Evolutionary conservation across 257 asterid genomes (phyloP).

Genomic region (Scutellaria galericulata): DNA sequence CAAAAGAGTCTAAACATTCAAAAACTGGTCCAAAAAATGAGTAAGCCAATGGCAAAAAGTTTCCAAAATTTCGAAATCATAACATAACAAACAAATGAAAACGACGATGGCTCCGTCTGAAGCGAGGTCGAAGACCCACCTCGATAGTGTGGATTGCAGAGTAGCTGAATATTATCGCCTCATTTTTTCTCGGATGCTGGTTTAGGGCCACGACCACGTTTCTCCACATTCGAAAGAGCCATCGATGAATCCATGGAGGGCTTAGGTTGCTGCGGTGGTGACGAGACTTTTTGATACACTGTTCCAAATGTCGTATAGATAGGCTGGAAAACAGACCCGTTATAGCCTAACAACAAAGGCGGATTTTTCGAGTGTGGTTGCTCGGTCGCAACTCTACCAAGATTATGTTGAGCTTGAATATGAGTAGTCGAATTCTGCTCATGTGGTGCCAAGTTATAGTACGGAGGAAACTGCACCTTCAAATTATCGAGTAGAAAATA

Average conservation of each 20-base stretch:
- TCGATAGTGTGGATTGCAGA: not conserved
- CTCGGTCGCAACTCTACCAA: slow-evolving; percentile 31
- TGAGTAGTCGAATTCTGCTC: slow-evolving; percentile 23
- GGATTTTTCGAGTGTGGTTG: slow-evolving; percentile 41
- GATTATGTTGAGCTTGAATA: no score
- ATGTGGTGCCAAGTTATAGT: slow-evolving; percentile 34
- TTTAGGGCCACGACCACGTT: slow-evolving; percentile 32
- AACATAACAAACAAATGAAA: no score
- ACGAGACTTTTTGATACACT: slow-evolving; percentile 35
- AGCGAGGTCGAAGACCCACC: not conserved
- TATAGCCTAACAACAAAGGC: slow-evolving; percentile 37
- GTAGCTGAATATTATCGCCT: not conserved
- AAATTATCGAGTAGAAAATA: slow-evolving; percentile 26
- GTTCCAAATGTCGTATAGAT: slow-evolving; percentile 43
- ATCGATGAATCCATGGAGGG: slow-evolving; percentile 31
- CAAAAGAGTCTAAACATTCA: no score
- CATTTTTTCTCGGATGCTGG: not conserved
- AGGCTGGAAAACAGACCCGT: slow-evolving; percentile 41
- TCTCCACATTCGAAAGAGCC: slow-evolving; percentile 34
- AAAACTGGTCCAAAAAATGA: no score
- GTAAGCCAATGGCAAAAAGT: no score
- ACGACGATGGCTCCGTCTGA: no score
- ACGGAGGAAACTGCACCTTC: slow-evolving; percentile 51
- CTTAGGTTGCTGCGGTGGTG: slow-evolving; percentile 41
- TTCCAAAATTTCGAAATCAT: no score